A percentile compares a stretch with the other conserved stretches of the same genome.
These are phyloP conservation scores for Hypomontagnella submonticulosa DNA, from an alignment of 495 filamentous ascomycete species.

Conservation along the genomic window DNA sequence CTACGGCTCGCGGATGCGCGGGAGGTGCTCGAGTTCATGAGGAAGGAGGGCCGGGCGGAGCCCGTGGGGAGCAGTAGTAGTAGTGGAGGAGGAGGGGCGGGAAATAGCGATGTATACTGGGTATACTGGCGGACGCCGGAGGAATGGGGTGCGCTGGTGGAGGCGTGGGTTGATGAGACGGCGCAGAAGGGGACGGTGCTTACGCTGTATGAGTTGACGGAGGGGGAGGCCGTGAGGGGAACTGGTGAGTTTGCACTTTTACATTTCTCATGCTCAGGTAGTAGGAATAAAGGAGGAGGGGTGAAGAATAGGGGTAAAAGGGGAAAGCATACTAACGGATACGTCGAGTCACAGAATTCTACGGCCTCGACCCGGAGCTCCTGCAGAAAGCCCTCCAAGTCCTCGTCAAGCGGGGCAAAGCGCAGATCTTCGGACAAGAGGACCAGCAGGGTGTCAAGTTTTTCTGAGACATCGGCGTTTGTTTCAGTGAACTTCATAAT, in stretches of 20 bases:
- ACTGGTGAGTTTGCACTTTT: slow-evolving; percentile 48
- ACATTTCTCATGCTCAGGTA: not conserved
- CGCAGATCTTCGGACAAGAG: slow-evolving; percentile 90
- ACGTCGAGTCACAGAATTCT: slow-evolving; percentile 70
- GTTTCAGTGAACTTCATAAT: slow-evolving; percentile 9
- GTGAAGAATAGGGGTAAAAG: not conserved
- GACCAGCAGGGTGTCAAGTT: slow-evolving; percentile 95
- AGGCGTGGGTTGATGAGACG: slow-evolving; percentile 60
- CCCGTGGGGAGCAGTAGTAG: slow-evolving; percentile 57
- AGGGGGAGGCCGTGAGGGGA: slow-evolving; percentile 56
- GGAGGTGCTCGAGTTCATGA: slow-evolving; percentile 79
- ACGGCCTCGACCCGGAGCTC: slow-evolving; percentile 84
- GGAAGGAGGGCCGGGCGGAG: slow-evolving; percentile 73
- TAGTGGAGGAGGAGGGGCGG: slow-evolving; percentile 63
- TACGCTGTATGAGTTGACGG: slow-evolving; percentile 60
- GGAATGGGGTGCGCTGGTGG: slow-evolving; percentile 59
- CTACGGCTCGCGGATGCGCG: slow-evolving; percentile 71
- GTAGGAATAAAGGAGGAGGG: not conserved
- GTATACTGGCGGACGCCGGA: slow-evolving; percentile 62
- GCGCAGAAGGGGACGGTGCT: slow-evolving; percentile 59
- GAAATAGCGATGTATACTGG: slow-evolving; percentile 53
- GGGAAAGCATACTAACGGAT: slow-evolving; percentile 9
- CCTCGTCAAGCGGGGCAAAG: slow-evolving; percentile 88
- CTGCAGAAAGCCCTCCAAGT: slow-evolving; percentile 80
- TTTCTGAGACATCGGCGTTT: slow-evolving; percentile 65